A percentile compares a stretch with the other conserved stretches of the same genome.
Evolutionary conservation across 768 basidiomycete species (phyloP).

Genomic region (Tylopilus rubrobrunneus): DNA sequence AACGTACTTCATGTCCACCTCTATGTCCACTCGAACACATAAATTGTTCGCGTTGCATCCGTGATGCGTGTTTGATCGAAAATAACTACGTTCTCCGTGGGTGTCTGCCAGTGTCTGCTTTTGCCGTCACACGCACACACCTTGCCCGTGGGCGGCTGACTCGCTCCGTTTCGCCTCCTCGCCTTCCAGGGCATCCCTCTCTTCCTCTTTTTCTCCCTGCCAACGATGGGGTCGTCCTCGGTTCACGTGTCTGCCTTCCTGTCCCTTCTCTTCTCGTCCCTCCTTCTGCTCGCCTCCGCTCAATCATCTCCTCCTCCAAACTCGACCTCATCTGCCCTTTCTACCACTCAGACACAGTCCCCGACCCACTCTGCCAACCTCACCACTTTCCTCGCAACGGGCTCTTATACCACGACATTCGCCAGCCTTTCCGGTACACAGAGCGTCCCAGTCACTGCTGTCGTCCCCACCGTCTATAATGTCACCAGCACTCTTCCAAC

Average conservation of each 20-base stretch:
- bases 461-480: conserved; percentile 59
- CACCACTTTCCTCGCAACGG: conserved; percentile 54
- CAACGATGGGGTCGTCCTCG: conserved; percentile 12
- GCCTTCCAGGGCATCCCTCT: background rate
- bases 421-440: conserved; percentile 46
- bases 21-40: conserved; percentile 4
- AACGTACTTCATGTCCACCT: background rate
- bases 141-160: conserved; percentile 31
- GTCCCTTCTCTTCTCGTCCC: conserved; percentile 27
- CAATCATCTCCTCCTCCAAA: conserved; percentile 32
- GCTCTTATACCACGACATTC: conserved; percentile 47
- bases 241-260: conserved; percentile 1
- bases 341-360: background rate
- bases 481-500: conserved; percentile 54
- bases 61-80: conserved; percentile 5
- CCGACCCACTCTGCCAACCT: conserved; percentile 29
- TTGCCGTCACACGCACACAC: conserved; percentile 11
- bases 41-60: background rate
- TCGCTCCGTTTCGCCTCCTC: background rate
- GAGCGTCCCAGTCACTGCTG: conserved; percentile 47
- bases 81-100: background rate
- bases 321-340: background rate
- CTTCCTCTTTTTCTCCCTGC: background rate
- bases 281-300: conserved; percentile 34
- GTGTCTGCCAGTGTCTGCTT: too few relatives aligned